Evolutionary conservation across 192 early-diverging fungal genomes (phyloP).

Genomic region (Backusella liffmaniae): DNA sequence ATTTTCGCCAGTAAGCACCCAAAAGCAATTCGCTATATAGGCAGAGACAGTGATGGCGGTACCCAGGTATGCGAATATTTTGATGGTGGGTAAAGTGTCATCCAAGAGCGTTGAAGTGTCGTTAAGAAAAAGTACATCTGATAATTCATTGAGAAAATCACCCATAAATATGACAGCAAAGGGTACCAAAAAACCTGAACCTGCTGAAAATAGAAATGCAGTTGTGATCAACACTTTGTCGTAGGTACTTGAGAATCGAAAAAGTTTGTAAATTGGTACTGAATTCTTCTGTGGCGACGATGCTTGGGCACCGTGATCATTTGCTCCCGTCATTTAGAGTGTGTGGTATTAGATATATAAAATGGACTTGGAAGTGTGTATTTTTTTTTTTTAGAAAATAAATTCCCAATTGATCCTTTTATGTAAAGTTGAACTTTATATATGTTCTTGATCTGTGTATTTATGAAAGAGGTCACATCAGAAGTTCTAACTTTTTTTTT

Average conservation of each 20-base stretch:
- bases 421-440: no score
- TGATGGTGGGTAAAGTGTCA: constrained; percentile 22
- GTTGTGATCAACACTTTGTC: constrained; percentile 9
- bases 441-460: no score
- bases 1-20: constrained; percentile 48
- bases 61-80: constrained; percentile 56
- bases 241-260: constrained; percentile 49
- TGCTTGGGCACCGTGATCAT: no score
- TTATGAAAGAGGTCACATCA: no score
- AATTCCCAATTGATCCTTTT: no score
- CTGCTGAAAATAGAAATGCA: constrained; percentile 17
- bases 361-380: no score
- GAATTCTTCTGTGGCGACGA: constrained; percentile 9
- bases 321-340: no score
- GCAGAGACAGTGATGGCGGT: constrained; percentile 46
- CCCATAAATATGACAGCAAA: constrained; percentile 31
- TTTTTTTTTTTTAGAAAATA: no score
- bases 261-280: constrained; percentile 59
- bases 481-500: no score
- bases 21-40: constrained; percentile 58
- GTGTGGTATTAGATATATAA: no score
- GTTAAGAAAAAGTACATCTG: background rate
- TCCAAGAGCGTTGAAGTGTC: constrained; percentile 1
- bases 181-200: constrained; percentile 26
- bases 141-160: constrained; percentile 19